phyloP scores from a whole-genome alignment of 2,329 filamentous ascomycete genomes.

The Seiridium unicorne region DNA sequence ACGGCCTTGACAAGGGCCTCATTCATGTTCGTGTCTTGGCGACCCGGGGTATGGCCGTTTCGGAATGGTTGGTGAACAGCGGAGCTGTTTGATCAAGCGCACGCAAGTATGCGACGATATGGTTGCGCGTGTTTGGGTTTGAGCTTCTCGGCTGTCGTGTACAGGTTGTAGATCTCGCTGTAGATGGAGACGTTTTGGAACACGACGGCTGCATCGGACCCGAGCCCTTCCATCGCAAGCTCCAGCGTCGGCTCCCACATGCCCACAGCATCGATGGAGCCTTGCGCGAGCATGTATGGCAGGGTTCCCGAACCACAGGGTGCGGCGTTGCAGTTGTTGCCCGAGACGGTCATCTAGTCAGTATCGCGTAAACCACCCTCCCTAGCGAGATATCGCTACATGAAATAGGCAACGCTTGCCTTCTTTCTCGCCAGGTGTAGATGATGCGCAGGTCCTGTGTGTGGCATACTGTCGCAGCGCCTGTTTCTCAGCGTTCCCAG shows the following conservation, averaged over 20 bases:
- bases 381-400: constrained; percentile 23
- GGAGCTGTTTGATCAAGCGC: constrained; percentile 26
- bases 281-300: constrained; percentile 23
- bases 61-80: constrained; percentile 23
- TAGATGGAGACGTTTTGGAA: constrained; percentile 29
- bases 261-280: constrained; percentile 28
- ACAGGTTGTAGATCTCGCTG: constrained; percentile 32
- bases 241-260: constrained; percentile 33
- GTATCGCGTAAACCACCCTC: constrained; percentile 21
- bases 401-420: constrained; percentile 29
- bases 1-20: constrained; percentile 19
- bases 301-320: constrained; percentile 28
- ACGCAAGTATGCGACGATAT: constrained; percentile 28
- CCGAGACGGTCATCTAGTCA: constrained; percentile 27
- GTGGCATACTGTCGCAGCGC: constrained; percentile 27
- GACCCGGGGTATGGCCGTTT: constrained; percentile 22
- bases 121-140: constrained; percentile 21
- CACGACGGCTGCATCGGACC: constrained; percentile 19
- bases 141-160: constrained; percentile 30
- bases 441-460: constrained; percentile 28
- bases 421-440: constrained; percentile 28
- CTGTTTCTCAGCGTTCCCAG: constrained; percentile 33
- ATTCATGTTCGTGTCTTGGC: constrained; percentile 23
- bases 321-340: constrained; percentile 23
- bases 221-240: constrained; percentile 25